These are phyloP conservation scores for Poa annua DNA, from an alignment of 176 grass and related monocot genomes.

Conservation along the genomic window DNA sequence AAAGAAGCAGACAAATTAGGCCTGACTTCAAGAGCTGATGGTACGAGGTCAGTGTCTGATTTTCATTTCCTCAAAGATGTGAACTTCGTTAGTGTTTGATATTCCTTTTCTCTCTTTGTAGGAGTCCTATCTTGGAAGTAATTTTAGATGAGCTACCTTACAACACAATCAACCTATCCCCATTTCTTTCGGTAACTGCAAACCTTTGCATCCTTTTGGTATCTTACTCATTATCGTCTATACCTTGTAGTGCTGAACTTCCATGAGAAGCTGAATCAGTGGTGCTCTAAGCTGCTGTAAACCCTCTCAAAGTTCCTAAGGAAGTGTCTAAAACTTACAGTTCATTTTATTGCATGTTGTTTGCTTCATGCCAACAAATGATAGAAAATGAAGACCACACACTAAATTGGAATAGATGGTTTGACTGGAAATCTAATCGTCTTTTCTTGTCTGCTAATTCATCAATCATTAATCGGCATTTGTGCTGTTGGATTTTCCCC, in stretches of 20 bases:
- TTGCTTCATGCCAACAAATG: not conserved
- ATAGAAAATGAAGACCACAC: not conserved
- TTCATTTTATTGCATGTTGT: not conserved
- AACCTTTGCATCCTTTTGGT: conserved; percentile 34
- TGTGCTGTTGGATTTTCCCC: not conserved
- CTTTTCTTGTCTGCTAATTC: not conserved
- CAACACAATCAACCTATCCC: conserved; percentile 61
- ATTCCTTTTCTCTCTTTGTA: conserved; percentile 48
- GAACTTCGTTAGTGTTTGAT: conserved; percentile 36
- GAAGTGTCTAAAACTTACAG: not conserved
- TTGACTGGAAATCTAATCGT: not conserved
- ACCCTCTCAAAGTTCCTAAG: not conserved
- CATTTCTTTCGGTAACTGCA: conserved; percentile 78
- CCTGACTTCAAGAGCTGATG: conserved; percentile 75
- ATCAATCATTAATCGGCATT: not conserved
- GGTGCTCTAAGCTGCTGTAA: conserved; percentile 31
- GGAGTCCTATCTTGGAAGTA: conserved; percentile 76
- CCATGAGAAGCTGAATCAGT: conserved; percentile 7
- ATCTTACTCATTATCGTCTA: not conserved
- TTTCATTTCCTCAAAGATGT: conserved; percentile 21
- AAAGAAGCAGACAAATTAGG: conserved; percentile 80
- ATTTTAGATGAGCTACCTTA: conserved; percentile 95
- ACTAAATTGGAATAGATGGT: not conserved
- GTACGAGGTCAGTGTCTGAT: conserved; percentile 54
- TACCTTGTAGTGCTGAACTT: conserved; percentile 39